A percentile compares a stretch with the other conserved stretches of the same genome.
Evolutionary conservation across 106 monocot species (phyloP).

Genomic region (Dactylorhiza incarnata): DNA sequence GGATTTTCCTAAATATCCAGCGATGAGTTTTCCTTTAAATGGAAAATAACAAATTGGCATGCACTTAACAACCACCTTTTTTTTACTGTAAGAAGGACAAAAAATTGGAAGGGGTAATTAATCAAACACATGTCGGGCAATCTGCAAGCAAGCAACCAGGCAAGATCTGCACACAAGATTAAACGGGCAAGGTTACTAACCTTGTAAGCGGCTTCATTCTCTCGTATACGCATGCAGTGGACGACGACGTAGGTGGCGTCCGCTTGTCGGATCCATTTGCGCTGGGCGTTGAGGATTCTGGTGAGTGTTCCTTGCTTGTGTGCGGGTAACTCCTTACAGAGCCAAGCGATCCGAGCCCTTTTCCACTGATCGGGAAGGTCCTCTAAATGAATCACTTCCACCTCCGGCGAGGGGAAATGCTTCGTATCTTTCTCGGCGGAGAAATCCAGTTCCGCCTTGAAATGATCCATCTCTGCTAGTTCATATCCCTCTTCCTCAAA

Average conservation of each 20-base stretch:
- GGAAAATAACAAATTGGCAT: too few species aligned
- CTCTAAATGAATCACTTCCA: conserved; percentile 71
- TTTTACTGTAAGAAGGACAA: not conserved
- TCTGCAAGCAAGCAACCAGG: not conserved
- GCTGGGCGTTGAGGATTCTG: conserved; percentile 84
- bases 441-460: conserved; percentile 9
- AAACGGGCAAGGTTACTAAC: conserved; percentile 22
- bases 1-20: too few species aligned
- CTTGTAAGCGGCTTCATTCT: conserved; percentile 71
- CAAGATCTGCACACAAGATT: not conserved
- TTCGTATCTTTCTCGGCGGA: conserved; percentile 29
- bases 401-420: conserved; percentile 28
- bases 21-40: not conserved
- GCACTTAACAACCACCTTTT: too few species aligned
- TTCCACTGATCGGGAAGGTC: conserved; percentile 97
- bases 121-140: conserved; percentile 30
- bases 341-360: conserved; percentile 85
- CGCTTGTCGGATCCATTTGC: conserved; percentile 83
- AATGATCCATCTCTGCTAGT: conserved; percentile 6
- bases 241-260: conserved; percentile 66
- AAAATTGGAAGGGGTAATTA: conserved; percentile 9
- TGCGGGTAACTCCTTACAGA: conserved; percentile 89
- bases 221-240: conserved; percentile 80
- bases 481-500: not conserved
- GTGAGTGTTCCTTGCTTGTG: conserved; percentile 65